Conservation (phyloP, 116 monocot species). For the Posidonia oceanica region DNA sequence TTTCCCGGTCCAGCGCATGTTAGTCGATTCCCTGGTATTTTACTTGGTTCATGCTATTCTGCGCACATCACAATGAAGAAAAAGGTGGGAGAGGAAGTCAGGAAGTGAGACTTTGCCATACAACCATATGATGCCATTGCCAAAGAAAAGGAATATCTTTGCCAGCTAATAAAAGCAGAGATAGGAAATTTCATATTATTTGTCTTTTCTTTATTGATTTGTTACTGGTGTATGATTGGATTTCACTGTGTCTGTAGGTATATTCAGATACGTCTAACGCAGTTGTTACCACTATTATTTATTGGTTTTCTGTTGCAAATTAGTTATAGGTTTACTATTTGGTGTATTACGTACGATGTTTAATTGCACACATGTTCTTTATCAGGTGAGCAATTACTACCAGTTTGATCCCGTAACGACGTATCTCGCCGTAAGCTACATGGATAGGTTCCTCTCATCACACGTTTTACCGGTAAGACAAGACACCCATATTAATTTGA, state of each 20-base stretch:
- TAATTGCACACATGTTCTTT: neutral
- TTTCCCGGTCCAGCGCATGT: neutral
- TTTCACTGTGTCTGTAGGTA: no score
- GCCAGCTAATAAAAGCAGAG: no score
- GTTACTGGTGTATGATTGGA: no score
- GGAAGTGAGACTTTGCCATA: no score
- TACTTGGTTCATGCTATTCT: neutral
- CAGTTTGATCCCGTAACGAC: slow-evolving; percentile 32
- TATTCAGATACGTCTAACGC: no score
- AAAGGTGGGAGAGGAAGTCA: no score
- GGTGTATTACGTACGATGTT: neutral
- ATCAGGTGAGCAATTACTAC: slow-evolving; percentile 39
- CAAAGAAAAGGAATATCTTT: no score
- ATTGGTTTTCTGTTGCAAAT: neutral
- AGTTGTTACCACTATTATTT: no score
- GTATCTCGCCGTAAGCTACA: slow-evolving; percentile 35
- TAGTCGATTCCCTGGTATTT: neutral
- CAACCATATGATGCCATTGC: no score
- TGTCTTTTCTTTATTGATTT: no score
- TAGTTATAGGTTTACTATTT: neutral
- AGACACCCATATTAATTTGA: neutral
- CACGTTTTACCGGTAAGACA: slow-evolving; percentile 39
- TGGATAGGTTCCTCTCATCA: slow-evolving; percentile 49
- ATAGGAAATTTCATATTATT: no score
- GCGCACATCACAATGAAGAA: neutral